phyloP scores from a whole-genome alignment of 441 rosid species.

The Bocquillonia castaneifolia region DNA sequence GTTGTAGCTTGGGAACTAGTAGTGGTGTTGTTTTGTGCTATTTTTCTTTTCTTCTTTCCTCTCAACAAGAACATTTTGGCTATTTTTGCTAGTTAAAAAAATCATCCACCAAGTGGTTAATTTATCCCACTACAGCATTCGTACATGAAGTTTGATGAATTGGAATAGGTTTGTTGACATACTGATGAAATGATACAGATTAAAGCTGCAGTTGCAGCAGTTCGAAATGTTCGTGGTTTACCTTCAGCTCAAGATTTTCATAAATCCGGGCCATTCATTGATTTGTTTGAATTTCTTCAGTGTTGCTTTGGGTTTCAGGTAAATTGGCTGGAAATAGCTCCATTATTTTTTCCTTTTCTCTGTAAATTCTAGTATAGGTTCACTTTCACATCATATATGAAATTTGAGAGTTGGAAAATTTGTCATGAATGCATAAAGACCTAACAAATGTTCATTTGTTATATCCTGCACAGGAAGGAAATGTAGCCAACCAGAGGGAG shows the following conservation, averaged over 20 bases:
- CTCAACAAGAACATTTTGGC: neutral
- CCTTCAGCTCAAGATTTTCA: slow-evolving; percentile 53
- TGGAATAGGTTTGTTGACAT: slow-evolving; percentile 25
- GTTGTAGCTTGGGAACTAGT: slow-evolving; percentile 14
- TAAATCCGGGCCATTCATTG: slow-evolving; percentile 48
- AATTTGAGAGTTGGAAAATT: slow-evolving; percentile 14
- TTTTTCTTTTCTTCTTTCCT: neutral
- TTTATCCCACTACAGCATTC: slow-evolving; percentile 14
- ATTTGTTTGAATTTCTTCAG: slow-evolving; percentile 81
- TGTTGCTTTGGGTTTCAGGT: slow-evolving; percentile 92
- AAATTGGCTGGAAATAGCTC: slow-evolving; percentile 14
- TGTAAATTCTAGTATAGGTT: slow-evolving; percentile 1
- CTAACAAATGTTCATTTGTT: slow-evolving; percentile 6
- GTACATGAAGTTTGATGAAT: slow-evolving; percentile 10
- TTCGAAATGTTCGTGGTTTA: slow-evolving; percentile 59
- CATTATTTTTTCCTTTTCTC: slow-evolving; percentile 8
- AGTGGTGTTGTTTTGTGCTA: slow-evolving; percentile 3
- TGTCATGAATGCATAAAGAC: neutral
- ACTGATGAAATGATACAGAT: slow-evolving; percentile 46
- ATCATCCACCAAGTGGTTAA: slow-evolving; percentile 3
- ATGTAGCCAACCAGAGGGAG: slow-evolving; percentile 91
- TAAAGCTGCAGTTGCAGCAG: slow-evolving; percentile 71
- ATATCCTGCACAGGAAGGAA: slow-evolving; percentile 54
- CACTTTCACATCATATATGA: slow-evolving; percentile 7
- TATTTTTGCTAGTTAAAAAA: neutral